Conservation (phyloP, 1,139 yeast genomes). For the Geotrichum cucujoidarum region DNA sequence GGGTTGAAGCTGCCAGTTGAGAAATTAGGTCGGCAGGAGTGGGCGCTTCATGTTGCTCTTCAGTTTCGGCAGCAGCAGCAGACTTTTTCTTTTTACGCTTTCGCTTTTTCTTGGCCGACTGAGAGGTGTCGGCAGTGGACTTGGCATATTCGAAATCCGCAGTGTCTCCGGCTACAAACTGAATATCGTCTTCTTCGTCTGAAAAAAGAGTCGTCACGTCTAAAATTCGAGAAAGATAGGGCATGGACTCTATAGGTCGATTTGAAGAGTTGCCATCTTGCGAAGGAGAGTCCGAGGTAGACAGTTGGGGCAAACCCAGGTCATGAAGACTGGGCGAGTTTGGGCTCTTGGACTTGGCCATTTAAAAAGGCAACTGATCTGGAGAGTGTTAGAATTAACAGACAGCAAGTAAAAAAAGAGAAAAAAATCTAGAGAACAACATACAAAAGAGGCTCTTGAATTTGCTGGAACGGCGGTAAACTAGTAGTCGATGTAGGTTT, state of each 20-base stretch:
- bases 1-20: neutral
- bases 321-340: neutral
- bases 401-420: neutral
- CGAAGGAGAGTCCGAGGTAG: neutral
- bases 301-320: neutral
- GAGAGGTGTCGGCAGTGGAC: conserved; percentile 32
- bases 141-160: conserved; percentile 53
- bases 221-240: conserved; percentile 7
- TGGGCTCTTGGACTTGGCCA: conserved; percentile 11
- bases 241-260: too few species aligned
- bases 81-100: conserved; percentile 54
- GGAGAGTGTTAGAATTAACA: neutral
- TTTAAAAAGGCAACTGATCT: conserved; percentile 5
- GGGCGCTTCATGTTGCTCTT: too few species aligned
- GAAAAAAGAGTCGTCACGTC: conserved; percentile 16
- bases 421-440: too few species aligned
- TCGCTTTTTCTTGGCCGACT: conserved; percentile 35
- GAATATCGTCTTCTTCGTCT: conserved; percentile 26
- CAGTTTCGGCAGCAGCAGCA: conserved; percentile 21
- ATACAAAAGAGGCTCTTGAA: neutral
- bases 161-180: conserved; percentile 50
- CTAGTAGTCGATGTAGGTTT: neutral
- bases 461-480: neutral
- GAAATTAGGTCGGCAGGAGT: neutral
- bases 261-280: too few species aligned